phyloP scores from a whole-genome alignment of 768 basidiomycete species.

The Dendrothele bispora region DNA sequence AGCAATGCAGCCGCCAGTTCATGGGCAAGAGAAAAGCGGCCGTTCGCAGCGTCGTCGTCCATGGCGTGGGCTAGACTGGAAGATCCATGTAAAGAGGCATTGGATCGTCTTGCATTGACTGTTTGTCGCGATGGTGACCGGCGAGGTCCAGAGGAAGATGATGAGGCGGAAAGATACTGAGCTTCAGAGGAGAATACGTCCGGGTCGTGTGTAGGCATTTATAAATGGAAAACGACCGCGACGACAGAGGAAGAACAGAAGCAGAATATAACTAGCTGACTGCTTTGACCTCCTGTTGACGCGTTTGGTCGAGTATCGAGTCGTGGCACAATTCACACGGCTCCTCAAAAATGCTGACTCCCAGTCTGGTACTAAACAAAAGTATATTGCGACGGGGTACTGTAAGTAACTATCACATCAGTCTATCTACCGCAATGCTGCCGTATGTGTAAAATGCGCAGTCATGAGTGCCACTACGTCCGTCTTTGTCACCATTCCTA shows the following conservation, averaged over 20 bases:
- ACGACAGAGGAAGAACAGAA: no score
- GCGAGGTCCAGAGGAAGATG: conserved; percentile 5
- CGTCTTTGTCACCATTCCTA: conserved; percentile 67
- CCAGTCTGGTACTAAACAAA: no score
- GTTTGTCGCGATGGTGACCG: conserved; percentile 11
- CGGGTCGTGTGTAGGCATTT: conserved; percentile 5
- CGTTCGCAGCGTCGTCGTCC: conserved; percentile 43
- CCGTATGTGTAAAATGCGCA: conserved; percentile 57
- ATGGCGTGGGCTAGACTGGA: conserved; percentile 34
- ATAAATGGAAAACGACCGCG: no score
- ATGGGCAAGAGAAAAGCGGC: conserved; percentile 76
- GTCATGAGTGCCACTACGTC: conserved; percentile 63
- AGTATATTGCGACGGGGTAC: no score
- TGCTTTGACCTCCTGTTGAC: no score
- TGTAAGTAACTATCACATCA: no score
- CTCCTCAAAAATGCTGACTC: no score
- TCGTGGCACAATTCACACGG: no score
- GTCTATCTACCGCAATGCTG: no score
- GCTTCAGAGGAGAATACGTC: conserved; percentile 7
- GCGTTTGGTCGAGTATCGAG: no score
- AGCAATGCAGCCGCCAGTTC: conserved; percentile 85
- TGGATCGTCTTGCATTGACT: conserved; percentile 40
- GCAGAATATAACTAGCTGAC: no score
- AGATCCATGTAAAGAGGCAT: conserved; percentile 47
- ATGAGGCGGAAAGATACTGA: conserved; percentile 7